Evolutionary conservation across 2,329 filamentous ascomycete genomes (phyloP).

Genomic region (Paradendryphiella salina): DNA sequence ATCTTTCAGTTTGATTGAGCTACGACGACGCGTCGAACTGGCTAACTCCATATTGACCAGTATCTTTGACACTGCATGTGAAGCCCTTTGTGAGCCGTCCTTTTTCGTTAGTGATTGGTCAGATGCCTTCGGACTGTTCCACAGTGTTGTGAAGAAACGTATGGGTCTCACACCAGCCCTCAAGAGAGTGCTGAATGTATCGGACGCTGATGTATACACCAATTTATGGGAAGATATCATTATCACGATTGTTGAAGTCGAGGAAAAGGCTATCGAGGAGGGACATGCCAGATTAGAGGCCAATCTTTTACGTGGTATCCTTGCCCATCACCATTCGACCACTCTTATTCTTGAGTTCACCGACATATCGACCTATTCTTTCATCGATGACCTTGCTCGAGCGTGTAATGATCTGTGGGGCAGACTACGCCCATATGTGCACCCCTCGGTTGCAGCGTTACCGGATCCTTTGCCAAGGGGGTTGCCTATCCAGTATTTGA

Average conservation of each 20-base stretch:
- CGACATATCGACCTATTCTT: slow-evolving; percentile 31
- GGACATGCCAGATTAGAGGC: slow-evolving; percentile 19
- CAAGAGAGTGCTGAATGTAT: slow-evolving; percentile 10
- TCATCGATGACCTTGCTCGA: slow-evolving; percentile 45
- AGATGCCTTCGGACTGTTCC: slow-evolving; percentile 28
- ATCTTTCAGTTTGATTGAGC: not conserved
- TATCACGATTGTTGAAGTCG: slow-evolving; percentile 23
- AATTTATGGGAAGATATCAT: slow-evolving; percentile 31
- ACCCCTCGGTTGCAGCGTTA: slow-evolving; percentile 32
- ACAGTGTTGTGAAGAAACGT: slow-evolving; percentile 17
- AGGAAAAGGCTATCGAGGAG: slow-evolving; percentile 23
- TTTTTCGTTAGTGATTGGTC: slow-evolving; percentile 36
- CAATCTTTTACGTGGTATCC: slow-evolving; percentile 16
- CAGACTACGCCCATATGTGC: slow-evolving; percentile 24
- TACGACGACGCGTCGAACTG: slow-evolving; percentile 25
- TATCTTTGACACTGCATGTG: slow-evolving; percentile 37
- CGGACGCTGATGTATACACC: slow-evolving; percentile 22
- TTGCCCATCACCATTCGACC: not conserved
- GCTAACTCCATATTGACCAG: slow-evolving; percentile 35
- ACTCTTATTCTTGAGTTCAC: slow-evolving; percentile 6
- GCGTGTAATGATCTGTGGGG: slow-evolving; percentile 41
- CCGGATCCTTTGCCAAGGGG: slow-evolving; percentile 39
- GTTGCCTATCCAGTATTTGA: slow-evolving; percentile 42
- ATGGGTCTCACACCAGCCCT: slow-evolving; percentile 14
- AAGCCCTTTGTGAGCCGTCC: slow-evolving; percentile 40